Base-by-base conservation (phyloP, 225 moss, liverwort and hornwort species). In the Sphagnum contortum region DNA sequence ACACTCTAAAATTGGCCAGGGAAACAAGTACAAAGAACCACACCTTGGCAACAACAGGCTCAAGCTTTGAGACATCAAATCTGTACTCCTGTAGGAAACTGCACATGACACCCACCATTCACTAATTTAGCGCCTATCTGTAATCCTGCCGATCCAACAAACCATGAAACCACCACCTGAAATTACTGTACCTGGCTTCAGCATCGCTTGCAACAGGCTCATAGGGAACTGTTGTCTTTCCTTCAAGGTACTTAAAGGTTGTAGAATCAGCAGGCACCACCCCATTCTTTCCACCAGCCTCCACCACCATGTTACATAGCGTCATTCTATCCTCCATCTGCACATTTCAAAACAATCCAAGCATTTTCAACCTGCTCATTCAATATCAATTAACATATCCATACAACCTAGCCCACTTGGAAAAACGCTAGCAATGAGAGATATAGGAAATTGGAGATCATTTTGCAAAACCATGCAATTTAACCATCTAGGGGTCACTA, bases 271-370 rank as follows among this genome's bases (percentile, higher is more conserved):
- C 96, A 76, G 96, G 92, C 48, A 98, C 96, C 64, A 98, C 72
- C 55, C 92, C 96, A 62, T 98, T 98, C 76, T 98, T 98, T 55
- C 90, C 93, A 59, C 96, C 90, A 54, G 96, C 96, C 81, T 98
- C 96, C 51, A 98, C 87, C 48, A 93, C 92, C 96, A 98, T 98
- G 64, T 93, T 98, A 71, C 96, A 98, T 9, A 98, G 59, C 49
- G 96, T 98, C 92, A 98, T 92, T 65, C 92, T 91, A 48, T 98
- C 96, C 73, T 98, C 96, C 96, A 98, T 98, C 96, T 98, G 81
- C 65, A 80, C 53, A 61, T 7, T 44, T 57, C 65, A 48, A 59
- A 9, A 44, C 5, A 9, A 4, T 12, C 7, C 5, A 44, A 29
- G 29, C 29, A 29, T 29, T 29, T 29, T 29, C n/a, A n/a, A n/a